These are phyloP conservation scores for Ceratobasidium sp. DNA, from an alignment of 1,284 basidiomycete species.

Conservation along the genomic window DNA sequence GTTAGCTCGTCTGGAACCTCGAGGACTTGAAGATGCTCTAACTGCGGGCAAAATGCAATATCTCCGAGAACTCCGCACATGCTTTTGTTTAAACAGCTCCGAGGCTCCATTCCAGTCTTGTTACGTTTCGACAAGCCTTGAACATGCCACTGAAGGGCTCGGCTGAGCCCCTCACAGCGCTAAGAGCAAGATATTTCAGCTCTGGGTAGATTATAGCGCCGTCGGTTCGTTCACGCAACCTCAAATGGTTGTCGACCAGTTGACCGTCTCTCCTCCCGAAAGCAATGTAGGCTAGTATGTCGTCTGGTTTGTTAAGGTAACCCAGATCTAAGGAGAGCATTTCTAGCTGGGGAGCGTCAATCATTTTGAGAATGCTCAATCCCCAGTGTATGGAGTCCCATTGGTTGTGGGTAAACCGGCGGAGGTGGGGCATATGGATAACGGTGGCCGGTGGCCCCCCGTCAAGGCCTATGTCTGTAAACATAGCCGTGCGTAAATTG, in stretches of 20 bases:
- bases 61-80: background rate
- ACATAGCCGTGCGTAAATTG: conserved; percentile 2
- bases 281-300: background rate
- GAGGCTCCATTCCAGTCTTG: background rate
- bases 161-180: too few species aligned
- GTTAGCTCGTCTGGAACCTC: background rate
- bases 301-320: background rate
- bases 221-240: background rate
- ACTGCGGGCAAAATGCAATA: background rate
- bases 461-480: background rate
- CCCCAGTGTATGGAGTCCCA: background rate
- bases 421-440: background rate
- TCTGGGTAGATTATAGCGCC: conserved; percentile 11
- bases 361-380: conserved; percentile 15
- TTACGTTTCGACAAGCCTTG: background rate
- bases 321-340: conserved; percentile 1
- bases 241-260: background rate
- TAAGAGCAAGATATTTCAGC: background rate
- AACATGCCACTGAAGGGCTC: conserved; percentile 4
- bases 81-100: too few species aligned
- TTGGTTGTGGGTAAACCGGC: conserved; percentile 14
- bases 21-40: conserved; percentile 1
- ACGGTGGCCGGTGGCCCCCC: background rate
- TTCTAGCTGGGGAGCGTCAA: conserved; percentile 26
- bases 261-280: background rate